Evolutionary conservation across 345 rosid species (phyloP), one percentile per base, ranked within the genome.

Genomic region (Eucalyptus viminalis): DNA sequence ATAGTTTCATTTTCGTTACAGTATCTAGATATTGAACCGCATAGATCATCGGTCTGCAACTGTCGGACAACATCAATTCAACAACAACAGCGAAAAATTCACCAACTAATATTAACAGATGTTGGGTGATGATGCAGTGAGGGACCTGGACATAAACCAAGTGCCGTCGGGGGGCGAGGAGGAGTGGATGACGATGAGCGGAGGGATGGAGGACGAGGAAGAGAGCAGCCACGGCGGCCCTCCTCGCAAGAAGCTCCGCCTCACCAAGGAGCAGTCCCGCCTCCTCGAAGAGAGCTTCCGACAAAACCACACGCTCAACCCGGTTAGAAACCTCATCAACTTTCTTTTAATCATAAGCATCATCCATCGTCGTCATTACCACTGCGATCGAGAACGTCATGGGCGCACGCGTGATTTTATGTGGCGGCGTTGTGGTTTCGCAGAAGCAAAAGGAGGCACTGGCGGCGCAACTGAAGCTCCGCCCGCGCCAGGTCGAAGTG

Each of bases 261-360:
- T 97, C 25, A 91, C 98, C 14, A 97, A 97, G 89, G 99, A 97
- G 89, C 99, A 97, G 86, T 95, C 99, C 88, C 97, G 97, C 65
- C 98, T 97, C 80, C 98, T 97, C 5, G 99, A 97, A 92, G 99
- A 97, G 90, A 97, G 98, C 92, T 97, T 97, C 94, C 91, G 99
- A 90, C 98, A 93, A 85, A 94, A 97, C 87, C 99, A 97, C 91
- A 95, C 98, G 90, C 92, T 97, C 91, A 97, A 95, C 93, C 97
- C 98, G 49, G 99, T 96, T 96, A 90, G 87, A 49, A 81, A 67
- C 49, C 47, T 65, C 89, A 31, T 10, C 72, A 15, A 16, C 60
- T 83, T 50, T 65, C 49, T 86, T 34, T 86, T 86, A n/a, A 19
- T 62, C 86, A 37, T 76, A 37, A 37, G 9, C 83, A 76, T 37